phyloP scores from a whole-genome alignment of 495 filamentous ascomycete species.

The Evernia prunastri region DNA sequence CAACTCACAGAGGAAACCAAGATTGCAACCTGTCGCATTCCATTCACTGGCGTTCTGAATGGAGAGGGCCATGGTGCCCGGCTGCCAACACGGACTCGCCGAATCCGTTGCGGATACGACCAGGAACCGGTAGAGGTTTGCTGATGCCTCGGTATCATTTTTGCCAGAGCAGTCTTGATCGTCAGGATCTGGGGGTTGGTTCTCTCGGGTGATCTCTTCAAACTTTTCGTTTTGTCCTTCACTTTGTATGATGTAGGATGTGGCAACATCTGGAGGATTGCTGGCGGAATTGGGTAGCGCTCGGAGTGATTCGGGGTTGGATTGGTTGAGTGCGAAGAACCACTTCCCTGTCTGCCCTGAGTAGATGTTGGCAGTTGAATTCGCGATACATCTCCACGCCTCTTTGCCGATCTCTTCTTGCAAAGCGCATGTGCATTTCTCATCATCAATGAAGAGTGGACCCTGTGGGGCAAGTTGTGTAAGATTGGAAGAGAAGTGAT shows the following conservation, averaged over 20 bases:
- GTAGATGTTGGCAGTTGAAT: constrained; percentile 30
- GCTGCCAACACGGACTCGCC: constrained; percentile 31
- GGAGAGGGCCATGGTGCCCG: constrained; percentile 30
- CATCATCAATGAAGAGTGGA: constrained; percentile 37
- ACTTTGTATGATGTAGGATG: neutral
- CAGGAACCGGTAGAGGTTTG: constrained; percentile 11
- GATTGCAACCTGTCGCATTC: constrained; percentile 33
- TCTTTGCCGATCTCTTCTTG: constrained; percentile 11
- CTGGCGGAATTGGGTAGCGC: constrained; percentile 31
- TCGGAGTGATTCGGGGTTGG: constrained; percentile 18
- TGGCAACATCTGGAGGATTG: constrained; percentile 27
- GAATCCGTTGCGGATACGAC: constrained; percentile 18
- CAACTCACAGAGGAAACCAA: constrained; percentile 38
- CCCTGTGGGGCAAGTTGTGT: constrained; percentile 14
- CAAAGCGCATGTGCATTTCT: constrained; percentile 36
- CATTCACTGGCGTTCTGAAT: constrained; percentile 32
- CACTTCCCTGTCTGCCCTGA: constrained; percentile 35
- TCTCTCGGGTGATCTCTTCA: neutral
- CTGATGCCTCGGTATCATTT: constrained; percentile 7
- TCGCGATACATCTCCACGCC: constrained; percentile 38
- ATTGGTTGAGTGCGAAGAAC: constrained; percentile 30
- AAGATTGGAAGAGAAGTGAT: neutral
- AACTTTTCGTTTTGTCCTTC: neutral
- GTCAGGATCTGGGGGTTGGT: neutral
- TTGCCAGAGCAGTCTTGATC: constrained; percentile 6